phyloP scores from a whole-genome alignment of 2,329 filamentous ascomycete species.

The Exophiala oligosperma region DNA sequence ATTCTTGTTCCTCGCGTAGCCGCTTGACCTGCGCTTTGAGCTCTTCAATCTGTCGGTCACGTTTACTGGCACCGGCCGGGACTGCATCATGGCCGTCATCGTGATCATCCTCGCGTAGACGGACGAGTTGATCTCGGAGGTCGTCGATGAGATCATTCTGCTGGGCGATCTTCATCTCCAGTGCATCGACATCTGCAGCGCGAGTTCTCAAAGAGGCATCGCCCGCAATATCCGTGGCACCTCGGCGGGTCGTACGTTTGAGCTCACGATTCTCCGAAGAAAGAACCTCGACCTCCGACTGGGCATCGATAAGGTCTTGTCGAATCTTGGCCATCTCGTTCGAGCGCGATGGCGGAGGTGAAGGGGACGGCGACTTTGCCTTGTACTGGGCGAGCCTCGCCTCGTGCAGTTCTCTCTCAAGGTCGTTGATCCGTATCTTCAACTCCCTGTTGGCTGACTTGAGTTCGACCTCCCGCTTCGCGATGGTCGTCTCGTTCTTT shows the following conservation, averaged over 20 bases:
- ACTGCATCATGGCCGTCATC: conserved; percentile 67
- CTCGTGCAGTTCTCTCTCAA: conserved; percentile 69
- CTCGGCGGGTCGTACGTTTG: conserved; percentile 54
- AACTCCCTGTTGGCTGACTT: conserved; percentile 63
- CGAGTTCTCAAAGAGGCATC: conserved; percentile 49
- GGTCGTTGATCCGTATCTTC: conserved; percentile 64
- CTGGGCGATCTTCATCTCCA: conserved; percentile 71
- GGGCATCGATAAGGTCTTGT: conserved; percentile 60
- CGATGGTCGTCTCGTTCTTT: conserved; percentile 64
- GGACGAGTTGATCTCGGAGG: conserved; percentile 48
- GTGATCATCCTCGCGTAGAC: conserved; percentile 47
- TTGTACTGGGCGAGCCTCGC: conserved; percentile 49
- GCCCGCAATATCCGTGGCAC: conserved; percentile 43
- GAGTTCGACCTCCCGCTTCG: conserved; percentile 65
- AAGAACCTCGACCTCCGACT: conserved; percentile 60
- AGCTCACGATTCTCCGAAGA: conserved; percentile 51
- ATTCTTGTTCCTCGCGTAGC: conserved; percentile 46
- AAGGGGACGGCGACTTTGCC: conserved; percentile 52
- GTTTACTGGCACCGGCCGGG: conserved; percentile 68
- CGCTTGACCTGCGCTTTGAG: conserved; percentile 63
- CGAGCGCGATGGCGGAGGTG: conserved; percentile 56
- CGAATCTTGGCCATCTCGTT: conserved; percentile 61
- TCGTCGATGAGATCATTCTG: conserved; percentile 65
- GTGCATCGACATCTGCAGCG: conserved; percentile 57
- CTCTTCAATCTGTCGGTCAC: conserved; percentile 64